These are phyloP conservation scores for Exserohilum rostratum DNA, from an alignment of 2,329 filamentous ascomycete species.

Conservation along the genomic window DNA sequence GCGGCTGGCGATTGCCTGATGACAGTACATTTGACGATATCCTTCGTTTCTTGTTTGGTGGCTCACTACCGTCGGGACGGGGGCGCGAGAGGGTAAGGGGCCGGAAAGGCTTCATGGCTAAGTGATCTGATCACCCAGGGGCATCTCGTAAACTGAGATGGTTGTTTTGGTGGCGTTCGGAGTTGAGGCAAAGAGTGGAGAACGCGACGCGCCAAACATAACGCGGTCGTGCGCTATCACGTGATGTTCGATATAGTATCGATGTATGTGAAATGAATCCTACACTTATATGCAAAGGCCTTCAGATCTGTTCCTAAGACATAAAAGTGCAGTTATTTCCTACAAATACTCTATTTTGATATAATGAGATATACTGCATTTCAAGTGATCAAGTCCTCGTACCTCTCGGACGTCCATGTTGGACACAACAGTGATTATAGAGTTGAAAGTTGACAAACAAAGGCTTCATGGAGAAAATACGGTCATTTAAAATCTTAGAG, in stretches of 20 bases:
- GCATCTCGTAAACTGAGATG: constrained; percentile 1
- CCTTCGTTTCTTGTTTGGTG: constrained; percentile 52
- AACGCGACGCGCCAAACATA: constrained; percentile 15
- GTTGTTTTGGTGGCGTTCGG: not conserved
- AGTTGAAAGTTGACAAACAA: no score
- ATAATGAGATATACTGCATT: no score
- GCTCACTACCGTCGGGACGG: constrained; percentile 28
- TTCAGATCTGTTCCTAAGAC: no score
- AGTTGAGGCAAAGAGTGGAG: not conserved
- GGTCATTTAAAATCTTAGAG: no score
- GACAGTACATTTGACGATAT: constrained; percentile 42
- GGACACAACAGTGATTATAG: no score
- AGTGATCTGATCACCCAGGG: not conserved
- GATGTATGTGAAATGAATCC: not conserved
- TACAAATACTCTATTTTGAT: no score
- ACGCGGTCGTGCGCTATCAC: constrained; percentile 22
- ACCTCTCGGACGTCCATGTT: no score
- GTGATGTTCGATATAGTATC: not conserved
- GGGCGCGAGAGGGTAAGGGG: constrained; percentile 42
- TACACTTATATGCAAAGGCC: no score
- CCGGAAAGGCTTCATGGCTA: constrained; percentile 44
- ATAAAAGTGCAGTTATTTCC: no score
- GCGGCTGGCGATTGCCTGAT: constrained; percentile 38
- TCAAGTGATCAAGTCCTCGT: no score
- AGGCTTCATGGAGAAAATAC: no score